Base-by-base conservation (phyloP, 805 yeast genomes). In the Candida peoriensis region DNA sequence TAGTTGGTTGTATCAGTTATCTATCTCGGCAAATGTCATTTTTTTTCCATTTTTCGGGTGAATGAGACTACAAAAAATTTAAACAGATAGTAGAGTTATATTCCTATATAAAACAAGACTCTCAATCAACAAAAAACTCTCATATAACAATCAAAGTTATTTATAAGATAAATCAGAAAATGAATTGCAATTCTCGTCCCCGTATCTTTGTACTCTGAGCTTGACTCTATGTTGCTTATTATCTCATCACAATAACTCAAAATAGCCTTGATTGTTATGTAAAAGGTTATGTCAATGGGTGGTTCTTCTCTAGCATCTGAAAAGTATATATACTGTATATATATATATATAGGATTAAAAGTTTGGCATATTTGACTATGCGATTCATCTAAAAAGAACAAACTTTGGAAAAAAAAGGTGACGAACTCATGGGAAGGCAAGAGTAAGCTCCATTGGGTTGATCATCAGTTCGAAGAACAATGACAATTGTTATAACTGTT, bases 401-500 rank as follows among this genome's bases (percentile, higher is more conserved):
- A 40, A 23, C 35, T 37, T 31, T 15, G 14, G 15, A 28, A 22
- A 40, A 44, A 44, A 39, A 46, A 46, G 35, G 44, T 33, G 60
- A 71, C 75, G 71, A 71, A 72, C 68, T 41, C 81, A 74, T 76
- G 76, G 66, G 54, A 60, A n/a, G n/a, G n/a, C 75, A 68, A 77
- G 81, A 78, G 80, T 80, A 77, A 81, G 88, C 88, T 80, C 87
- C 88, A 80, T 81, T 79, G 87, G 74, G 88, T 79, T 79, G 64
- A 55, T 19, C 16, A 13, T 33, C 41, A 28, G 31, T 27, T 33
- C 31, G 24, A 28, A 36, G 34, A 33, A 36, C 37, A 38, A 44
- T 28, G 23, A 55, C 76, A 78, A 74, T 76, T 77, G 84, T 74
- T 72, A 81, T 79, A 72, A 73, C 88, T 80, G 67, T 79, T 74